Evolutionary conservation across 768 basidiomycete genomes (phyloP), one percentile per base, ranked within the genome.

Genomic region (Tubosaeta sp.): DNA sequence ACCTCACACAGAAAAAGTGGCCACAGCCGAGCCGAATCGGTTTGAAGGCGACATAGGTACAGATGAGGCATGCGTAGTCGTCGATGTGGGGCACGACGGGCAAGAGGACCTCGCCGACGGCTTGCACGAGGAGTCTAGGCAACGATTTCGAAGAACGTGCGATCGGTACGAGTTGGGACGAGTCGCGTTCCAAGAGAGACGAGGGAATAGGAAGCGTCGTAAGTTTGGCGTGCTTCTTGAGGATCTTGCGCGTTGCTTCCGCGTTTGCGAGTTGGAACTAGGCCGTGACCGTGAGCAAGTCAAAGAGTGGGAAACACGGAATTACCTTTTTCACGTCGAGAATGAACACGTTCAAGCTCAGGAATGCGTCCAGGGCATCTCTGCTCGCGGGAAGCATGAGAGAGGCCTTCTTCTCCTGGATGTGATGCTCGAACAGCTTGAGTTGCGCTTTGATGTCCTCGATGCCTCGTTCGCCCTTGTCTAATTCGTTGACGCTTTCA

Each of bases 191-290:
- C 49, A 68, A 46, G 14, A 61, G 49, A 46, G 64, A 52, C 12
- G 54, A 53, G 2, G 84, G 77, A 56, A 87, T 75, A 1, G 89
- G 86, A 9, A 97, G 73, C 0, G 88, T 83, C 0, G 93, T 95
- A 4, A 90, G 83, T 64, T 95, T 95, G 25, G 89, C 79, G 63
- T 94, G 94, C 64, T 96, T 96, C 76, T 95, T 95, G 46, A 95
- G 78, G 52, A 93, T 93, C 71, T 96, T 96, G 31, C 92, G 82
- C 3, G 86, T 88, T 2, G 93, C 94, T 67, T 95, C 92, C 7
- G 85, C 77, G 61, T 91, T 95, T 7, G 90, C 92, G 34, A 78
- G 63, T 61, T 92, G 86, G 62, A 93, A 90, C 87, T 51, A 12
- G 16, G 39, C 5, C 16, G 16, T n/a, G 24, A 27, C 21, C 4